These are phyloP conservation scores for Tinospora cordifolia DNA, from an alignment of 164 flowering plant genomes.

Conservation along the genomic window DNA sequence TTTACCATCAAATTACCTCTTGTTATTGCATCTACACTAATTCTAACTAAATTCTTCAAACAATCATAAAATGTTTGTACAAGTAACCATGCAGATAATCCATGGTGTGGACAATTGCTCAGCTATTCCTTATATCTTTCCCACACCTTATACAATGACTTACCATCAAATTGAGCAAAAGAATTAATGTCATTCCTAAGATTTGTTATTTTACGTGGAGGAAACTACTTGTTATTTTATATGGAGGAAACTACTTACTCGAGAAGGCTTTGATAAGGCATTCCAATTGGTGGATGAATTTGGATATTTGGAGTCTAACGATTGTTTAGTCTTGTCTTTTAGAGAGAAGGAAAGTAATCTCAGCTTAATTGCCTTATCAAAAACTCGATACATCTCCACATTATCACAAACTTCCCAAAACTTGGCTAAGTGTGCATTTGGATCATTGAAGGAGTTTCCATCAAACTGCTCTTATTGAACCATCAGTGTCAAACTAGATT, in stretches of 20 bases:
- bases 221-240: too few species aligned
- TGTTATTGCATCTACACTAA: background rate
- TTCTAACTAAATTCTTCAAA: background rate
- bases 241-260: background rate
- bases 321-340: slow-evolving; percentile 3
- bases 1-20: slow-evolving; percentile 4
- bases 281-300: slow-evolving; percentile 1
- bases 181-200: background rate
- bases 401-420: slow-evolving; percentile 10
- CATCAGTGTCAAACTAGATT: slow-evolving; percentile 2
- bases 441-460: slow-evolving; percentile 8
- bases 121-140: slow-evolving; percentile 13
- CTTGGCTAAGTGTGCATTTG: slow-evolving; percentile 8
- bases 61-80: too few species aligned
- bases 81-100: background rate
- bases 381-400: slow-evolving; percentile 6
- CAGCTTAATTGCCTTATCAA: slow-evolving; percentile 10
- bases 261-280: slow-evolving; percentile 4
- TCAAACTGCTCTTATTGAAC: slow-evolving; percentile 8
- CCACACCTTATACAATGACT: slow-evolving; percentile 13
- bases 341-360: slow-evolving; percentile 13
- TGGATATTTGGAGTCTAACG: background rate
- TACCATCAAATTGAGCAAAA: background rate
- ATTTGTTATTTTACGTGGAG: background rate
- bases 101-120: slow-evolving; percentile 7